A percentile compares a stretch with the other conserved stretches of the same genome.
Evolutionary conservation across 495 filamentous ascomycete genomes (phyloP).

Genomic region (Podospora appendiculata): DNA sequence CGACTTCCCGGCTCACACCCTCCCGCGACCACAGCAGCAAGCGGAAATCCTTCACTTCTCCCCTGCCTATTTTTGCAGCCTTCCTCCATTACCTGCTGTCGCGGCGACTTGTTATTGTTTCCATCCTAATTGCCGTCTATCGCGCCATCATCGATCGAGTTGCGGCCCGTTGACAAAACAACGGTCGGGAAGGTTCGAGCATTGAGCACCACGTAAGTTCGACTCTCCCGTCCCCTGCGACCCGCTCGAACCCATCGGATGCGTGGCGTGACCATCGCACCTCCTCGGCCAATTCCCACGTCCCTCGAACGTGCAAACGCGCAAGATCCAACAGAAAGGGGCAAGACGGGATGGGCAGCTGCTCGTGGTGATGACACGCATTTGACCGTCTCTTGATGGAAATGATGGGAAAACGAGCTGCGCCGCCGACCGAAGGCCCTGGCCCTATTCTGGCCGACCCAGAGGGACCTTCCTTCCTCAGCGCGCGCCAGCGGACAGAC

Average conservation of each 20-base stretch:
- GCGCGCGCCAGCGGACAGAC: neutral
- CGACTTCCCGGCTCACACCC: constrained; percentile 20
- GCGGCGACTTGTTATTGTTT: neutral
- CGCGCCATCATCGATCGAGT: constrained; percentile 1
- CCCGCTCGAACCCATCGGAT: neutral
- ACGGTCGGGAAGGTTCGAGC: constrained; percentile 1
- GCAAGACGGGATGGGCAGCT: too few relatives aligned
- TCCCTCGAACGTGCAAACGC: neutral
- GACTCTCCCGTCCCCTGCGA: neutral
- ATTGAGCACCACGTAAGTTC: constrained; percentile 2
- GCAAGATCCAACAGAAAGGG: neutral
- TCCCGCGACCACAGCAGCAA: constrained; percentile 11
- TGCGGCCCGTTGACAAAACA: constrained; percentile 9
- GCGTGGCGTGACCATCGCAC: neutral
- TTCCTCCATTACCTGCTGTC: constrained; percentile 3
- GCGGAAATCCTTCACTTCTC: constrained; percentile 11
- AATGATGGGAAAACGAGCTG: too few relatives aligned
- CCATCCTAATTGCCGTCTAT: constrained; percentile 2
- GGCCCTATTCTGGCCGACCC: too few relatives aligned
- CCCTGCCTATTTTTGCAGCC: constrained; percentile 7
- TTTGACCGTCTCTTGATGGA: too few relatives aligned
- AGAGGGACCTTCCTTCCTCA: neutral
- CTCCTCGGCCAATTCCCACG: neutral
- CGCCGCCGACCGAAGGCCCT: too few relatives aligned
- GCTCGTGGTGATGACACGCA: too few relatives aligned